Percentiles rank a stretch among this genome's conserved stretches.
phyloP scores from a whole-genome alignment of 2,329 filamentous ascomycete species.

The Sordariomycetes sp. region DNA sequence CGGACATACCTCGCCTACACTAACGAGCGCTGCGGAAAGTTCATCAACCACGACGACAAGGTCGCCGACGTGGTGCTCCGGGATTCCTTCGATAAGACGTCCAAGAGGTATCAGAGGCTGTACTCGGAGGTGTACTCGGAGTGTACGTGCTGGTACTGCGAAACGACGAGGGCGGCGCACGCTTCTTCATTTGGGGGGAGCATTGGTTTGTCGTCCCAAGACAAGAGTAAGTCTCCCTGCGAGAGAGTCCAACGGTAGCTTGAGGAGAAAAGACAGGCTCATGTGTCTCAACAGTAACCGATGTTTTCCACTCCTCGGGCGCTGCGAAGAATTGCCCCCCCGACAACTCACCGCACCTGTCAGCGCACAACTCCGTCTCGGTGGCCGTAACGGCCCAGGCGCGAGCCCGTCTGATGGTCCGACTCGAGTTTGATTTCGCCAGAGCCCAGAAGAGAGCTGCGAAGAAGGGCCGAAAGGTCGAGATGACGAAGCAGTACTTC shows the following conservation, averaged over 20 bases:
- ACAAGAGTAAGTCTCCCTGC: constrained; percentile 20
- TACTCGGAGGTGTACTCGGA: constrained; percentile 59
- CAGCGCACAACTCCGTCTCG: constrained; percentile 55
- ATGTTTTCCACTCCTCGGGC: constrained; percentile 34
- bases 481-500: constrained; percentile 33
- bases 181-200: constrained; percentile 28
- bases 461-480: constrained; percentile 33
- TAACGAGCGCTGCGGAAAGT: constrained; percentile 29
- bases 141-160: constrained; percentile 79
- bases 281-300: constrained; percentile 9
- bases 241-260: not conserved
- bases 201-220: constrained; percentile 29
- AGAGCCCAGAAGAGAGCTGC: constrained; percentile 35
- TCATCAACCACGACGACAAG: constrained; percentile 78
- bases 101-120: constrained; percentile 50
- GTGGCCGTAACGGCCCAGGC: constrained; percentile 3
- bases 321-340: constrained; percentile 34
- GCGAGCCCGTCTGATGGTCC: constrained; percentile 12
- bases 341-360: constrained; percentile 54
- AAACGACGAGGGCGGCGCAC: constrained; percentile 30
- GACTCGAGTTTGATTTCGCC: constrained; percentile 41
- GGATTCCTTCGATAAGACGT: constrained; percentile 58
- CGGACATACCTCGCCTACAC: constrained; percentile 48
- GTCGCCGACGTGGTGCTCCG: constrained; percentile 55
- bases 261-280: not conserved